phyloP scores from a whole-genome alignment of 2,329 filamentous ascomycete genomes.

The Leptographium procerum region DNA sequence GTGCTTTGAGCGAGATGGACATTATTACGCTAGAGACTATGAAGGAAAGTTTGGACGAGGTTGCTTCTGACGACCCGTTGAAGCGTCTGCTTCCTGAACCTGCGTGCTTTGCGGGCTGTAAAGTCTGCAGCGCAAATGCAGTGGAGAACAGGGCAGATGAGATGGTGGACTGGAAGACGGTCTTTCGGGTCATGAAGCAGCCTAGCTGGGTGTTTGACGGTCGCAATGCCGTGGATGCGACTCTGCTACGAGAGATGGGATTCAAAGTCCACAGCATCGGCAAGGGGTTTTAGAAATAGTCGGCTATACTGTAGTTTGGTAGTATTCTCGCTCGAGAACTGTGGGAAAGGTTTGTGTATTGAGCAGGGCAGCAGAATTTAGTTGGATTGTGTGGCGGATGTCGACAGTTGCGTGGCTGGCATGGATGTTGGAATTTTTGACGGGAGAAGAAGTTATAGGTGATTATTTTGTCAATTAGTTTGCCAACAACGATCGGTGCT shows the following conservation, averaged over 20 bases:
- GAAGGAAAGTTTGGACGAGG: not conserved
- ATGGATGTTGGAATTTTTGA: too few relatives aligned
- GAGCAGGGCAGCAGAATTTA: too few relatives aligned
- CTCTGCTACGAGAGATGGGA: not conserved
- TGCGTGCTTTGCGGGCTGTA: not conserved
- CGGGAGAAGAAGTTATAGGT: too few relatives aligned
- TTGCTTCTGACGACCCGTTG: not conserved
- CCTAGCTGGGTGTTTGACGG: slow-evolving; percentile 5
- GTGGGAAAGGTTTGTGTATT: too few relatives aligned
- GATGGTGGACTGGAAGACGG: not conserved
- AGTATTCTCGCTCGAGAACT: not conserved
- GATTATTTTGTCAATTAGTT: too few relatives aligned
- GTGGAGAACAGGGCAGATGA: not conserved
- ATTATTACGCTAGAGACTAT: not conserved
- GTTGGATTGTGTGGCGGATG: too few relatives aligned
- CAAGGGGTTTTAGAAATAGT: slow-evolving; percentile 8
- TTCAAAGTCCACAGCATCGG: slow-evolving; percentile 4
- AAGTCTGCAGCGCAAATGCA: not conserved
- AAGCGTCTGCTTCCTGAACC: not conserved
- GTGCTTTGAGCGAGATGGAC: not conserved
- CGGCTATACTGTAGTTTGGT: not conserved
- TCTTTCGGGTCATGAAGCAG: not conserved
- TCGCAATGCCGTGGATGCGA: not conserved
- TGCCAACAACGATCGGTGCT: too few relatives aligned
- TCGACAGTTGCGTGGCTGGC: too few relatives aligned